Evolutionary conservation across 2,329 filamentous ascomycete genomes (phyloP).

Genomic region (Sclerotinia borealis): DNA sequence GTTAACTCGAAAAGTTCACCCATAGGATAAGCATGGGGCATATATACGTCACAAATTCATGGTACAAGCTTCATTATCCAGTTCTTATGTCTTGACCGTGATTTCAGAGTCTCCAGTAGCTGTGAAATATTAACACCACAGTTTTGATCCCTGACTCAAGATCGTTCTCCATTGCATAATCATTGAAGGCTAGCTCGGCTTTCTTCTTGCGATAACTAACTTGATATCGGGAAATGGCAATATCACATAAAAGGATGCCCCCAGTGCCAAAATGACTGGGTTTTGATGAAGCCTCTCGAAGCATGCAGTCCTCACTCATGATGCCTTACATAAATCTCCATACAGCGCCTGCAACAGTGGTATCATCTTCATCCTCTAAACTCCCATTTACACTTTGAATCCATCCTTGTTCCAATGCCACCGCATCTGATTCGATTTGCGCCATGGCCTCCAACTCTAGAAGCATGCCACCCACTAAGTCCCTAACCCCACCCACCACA

Average conservation of each 20-base stretch:
- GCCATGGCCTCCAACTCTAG: constrained; percentile 58
- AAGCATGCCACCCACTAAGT: constrained; percentile 53
- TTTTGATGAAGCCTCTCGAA: background rate
- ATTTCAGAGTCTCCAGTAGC: background rate
- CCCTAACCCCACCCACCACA: constrained; percentile 43
- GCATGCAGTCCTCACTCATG: background rate
- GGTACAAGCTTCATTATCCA: background rate
- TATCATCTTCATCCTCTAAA: constrained; percentile 14
- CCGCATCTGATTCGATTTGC: constrained; percentile 52
- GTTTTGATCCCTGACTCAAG: background rate
- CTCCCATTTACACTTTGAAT: constrained; percentile 45
- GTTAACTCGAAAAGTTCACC: background rate
- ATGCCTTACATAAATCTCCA: constrained; percentile 22
- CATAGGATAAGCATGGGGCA: background rate
- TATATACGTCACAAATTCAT: background rate
- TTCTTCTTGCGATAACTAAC: background rate
- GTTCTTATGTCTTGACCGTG: background rate
- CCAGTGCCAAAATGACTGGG: background rate
- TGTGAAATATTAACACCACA: background rate
- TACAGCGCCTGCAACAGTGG: constrained; percentile 25
- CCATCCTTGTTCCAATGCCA: constrained; percentile 52
- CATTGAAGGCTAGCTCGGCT: background rate
- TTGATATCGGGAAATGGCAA: too few relatives aligned
- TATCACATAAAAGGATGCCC: background rate
- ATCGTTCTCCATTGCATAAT: background rate